Evolutionary conservation across 805 yeast genomes (phyloP).

Genomic region (Aciculoconidium aculeatum): DNA sequence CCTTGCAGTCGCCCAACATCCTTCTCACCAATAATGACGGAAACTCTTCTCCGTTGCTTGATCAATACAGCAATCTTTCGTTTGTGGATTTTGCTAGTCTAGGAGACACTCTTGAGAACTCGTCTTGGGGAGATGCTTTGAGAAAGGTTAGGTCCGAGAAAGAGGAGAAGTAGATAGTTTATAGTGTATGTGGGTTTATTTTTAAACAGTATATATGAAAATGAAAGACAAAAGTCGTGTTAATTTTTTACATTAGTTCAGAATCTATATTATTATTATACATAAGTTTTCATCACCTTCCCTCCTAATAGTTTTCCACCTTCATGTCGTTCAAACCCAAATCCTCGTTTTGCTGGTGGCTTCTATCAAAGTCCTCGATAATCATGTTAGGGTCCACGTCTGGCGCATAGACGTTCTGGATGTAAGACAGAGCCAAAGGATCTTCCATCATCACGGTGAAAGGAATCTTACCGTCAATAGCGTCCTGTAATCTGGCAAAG

Average conservation of each 20-base stretch:
- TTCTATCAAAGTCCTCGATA: slow-evolving; percentile 85
- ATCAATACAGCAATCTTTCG: slow-evolving; percentile 9
- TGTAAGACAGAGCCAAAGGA: slow-evolving; percentile 91
- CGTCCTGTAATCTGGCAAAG: slow-evolving; percentile 67
- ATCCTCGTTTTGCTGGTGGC: slow-evolving; percentile 83
- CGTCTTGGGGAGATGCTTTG: slow-evolving; percentile 23
- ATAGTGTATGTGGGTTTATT: too few relatives aligned
- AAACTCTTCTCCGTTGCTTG: slow-evolving; percentile 11
- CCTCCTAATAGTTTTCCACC: too few relatives aligned
- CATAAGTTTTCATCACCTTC: too few relatives aligned
- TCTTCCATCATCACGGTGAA: slow-evolving; percentile 89
- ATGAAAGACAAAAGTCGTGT: too few relatives aligned
- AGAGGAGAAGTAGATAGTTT: slow-evolving; percentile 1
- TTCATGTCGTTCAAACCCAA: slow-evolving; percentile 68
- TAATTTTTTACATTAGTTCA: too few relatives aligned
- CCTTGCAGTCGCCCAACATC: too few relatives aligned
- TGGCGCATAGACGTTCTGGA: slow-evolving; percentile 98
- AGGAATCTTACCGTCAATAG: slow-evolving; percentile 71
- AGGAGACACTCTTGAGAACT: slow-evolving; percentile 21
- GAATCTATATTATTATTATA: too few relatives aligned
- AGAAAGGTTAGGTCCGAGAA: slow-evolving; percentile 12
- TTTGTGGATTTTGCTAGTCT: slow-evolving; percentile 17
- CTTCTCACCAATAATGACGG: slow-evolving; percentile 7
- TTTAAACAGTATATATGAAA: too few relatives aligned
- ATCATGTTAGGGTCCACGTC: slow-evolving; percentile 95